Evolutionary conservation across 1,284 basidiomycete species (phyloP).

Genomic region (Cryptococcus depauperatus): DNA sequence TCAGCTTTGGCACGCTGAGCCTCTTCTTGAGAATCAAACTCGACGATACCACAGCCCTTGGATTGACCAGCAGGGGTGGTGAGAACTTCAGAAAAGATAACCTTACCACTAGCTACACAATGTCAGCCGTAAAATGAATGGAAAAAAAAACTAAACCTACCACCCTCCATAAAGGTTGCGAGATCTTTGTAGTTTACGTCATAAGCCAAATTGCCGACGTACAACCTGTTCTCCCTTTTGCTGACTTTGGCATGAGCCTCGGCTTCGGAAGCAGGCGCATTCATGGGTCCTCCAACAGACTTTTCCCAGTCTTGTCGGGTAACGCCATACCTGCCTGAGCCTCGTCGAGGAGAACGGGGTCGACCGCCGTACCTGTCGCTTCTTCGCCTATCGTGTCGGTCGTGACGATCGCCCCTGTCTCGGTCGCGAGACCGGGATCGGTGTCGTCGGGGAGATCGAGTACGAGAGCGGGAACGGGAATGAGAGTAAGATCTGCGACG

Average conservation of each 20-base stretch:
- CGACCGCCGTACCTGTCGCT: slow-evolving; percentile 4
- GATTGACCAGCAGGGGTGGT: slow-evolving; percentile 91
- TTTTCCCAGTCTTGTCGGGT: slow-evolving; percentile 28
- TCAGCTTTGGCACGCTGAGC: slow-evolving; percentile 76
- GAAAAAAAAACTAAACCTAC: slow-evolving; percentile 61
- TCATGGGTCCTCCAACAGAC: slow-evolving; percentile 82
- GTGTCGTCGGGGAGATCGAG: slow-evolving; percentile 52
- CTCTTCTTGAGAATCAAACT: slow-evolving; percentile 76
- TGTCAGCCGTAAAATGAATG: slow-evolving; percentile 3
- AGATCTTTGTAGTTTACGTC: slow-evolving; percentile 95
- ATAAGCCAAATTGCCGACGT: slow-evolving; percentile 96
- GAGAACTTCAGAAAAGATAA: slow-evolving; percentile 97
- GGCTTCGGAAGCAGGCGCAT: slow-evolving; percentile 79
- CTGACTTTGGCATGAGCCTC: slow-evolving; percentile 81
- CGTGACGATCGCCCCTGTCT: slow-evolving; percentile 51
- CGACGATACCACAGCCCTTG: slow-evolving; percentile 96
- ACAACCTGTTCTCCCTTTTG: slow-evolving; percentile 95
- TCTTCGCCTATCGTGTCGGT: slow-evolving; percentile 16
- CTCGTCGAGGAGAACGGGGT: slow-evolving; percentile 9
- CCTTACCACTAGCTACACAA: slow-evolving; percentile 71
- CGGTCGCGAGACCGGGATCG: slow-evolving; percentile 54
- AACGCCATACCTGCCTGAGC: slow-evolving; percentile 16
- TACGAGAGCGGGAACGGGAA: slow-evolving; percentile 24
- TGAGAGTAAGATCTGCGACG: slow-evolving; percentile 22
- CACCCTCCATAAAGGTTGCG: slow-evolving; percentile 97